Evolutionary conservation across 75 land plant species (phyloP).

Genomic region (Isoetes taiwanensis): DNA sequence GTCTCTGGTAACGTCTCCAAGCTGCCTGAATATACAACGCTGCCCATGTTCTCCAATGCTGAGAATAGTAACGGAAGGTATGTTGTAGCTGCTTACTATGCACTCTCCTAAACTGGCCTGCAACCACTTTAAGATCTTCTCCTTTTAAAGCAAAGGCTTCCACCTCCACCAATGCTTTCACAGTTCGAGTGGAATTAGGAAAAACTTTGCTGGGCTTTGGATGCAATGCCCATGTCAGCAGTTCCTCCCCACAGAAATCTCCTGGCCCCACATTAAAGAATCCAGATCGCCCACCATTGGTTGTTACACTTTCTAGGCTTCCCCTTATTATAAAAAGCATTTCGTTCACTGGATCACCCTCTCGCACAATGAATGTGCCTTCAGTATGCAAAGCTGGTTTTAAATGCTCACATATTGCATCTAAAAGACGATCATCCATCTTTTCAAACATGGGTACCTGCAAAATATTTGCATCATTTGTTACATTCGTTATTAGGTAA

Average conservation of each 20-base stretch:
- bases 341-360: constrained; percentile 80
- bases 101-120: constrained; percentile 62
- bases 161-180: constrained; percentile 49
- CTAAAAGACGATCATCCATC: constrained; percentile 46
- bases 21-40: constrained; percentile 66
- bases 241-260: constrained; percentile 77
- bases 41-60: constrained; percentile 89
- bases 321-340: constrained; percentile 93
- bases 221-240: constrained; percentile 82
- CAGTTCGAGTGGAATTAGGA: constrained; percentile 68
- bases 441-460: constrained; percentile 5
- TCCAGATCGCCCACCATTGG: constrained; percentile 75
- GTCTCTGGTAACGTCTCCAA: constrained; percentile 39
- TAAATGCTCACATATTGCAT: constrained; percentile 76
- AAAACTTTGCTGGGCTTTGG: constrained; percentile 50
- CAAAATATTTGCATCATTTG: background rate
- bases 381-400: constrained; percentile 58
- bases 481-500: background rate
- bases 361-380: constrained; percentile 44
- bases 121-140: constrained; percentile 65
- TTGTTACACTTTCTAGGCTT: constrained; percentile 61
- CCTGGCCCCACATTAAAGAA: constrained; percentile 66
- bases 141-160: constrained; percentile 70
- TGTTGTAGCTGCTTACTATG: constrained; percentile 80
- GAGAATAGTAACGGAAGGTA: constrained; percentile 76